Base-by-base conservation (phyloP, 2,329 filamentous ascomycete genomes). In the Diaporthe sp. region DNA sequence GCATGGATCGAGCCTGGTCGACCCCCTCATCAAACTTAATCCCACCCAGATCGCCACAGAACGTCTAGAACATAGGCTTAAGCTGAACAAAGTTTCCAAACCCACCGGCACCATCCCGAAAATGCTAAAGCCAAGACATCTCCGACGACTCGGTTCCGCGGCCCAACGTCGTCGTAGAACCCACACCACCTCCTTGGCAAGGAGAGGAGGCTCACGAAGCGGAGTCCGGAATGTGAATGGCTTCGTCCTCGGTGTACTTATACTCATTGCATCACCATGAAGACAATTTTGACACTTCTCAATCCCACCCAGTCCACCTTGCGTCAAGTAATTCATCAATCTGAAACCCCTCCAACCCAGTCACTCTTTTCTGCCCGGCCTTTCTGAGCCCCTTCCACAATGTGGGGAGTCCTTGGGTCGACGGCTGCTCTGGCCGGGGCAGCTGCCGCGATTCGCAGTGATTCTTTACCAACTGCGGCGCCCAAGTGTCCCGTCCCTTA, bases 1-100 rank as follows among this genome's bases (percentile, higher is more conserved):
- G 25, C 37, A 17, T 13, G 39, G 15, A 46, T 65, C 15, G 39
- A 34, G 39, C 60, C 25, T 49, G 2, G 25, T 2, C 12, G 42
- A 49, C 34, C 61, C 42, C 61, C 25, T 65, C 61, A 65, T 65
- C 25, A 34, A 65, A 65, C 61, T 65, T 10, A 65, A 49, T 65
- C 25, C 28, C 25, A 34, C 17, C 39, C 12, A 9, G 28, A n/a
- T 49, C 42, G 42, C 42, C 17, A 8, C 25, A n/a, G 57, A 15
- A 6, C 4, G 34, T 65, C 42, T 28, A 61, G 22, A 65, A 34
- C 12, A 34, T 12, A 49, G 42, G 61, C 42, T 49, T 13, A 42
- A 34, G 61, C 19, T n/a, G 15, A 49, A 65, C 17, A 31, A 65
- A 49, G 25, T 19, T 65, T 65, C 61, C 28, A n/a, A 2, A n/a